These are phyloP conservation scores for Xylaria sp. DNA, from an alignment of 2,329 filamentous ascomycete genomes.

Conservation along the genomic window DNA sequence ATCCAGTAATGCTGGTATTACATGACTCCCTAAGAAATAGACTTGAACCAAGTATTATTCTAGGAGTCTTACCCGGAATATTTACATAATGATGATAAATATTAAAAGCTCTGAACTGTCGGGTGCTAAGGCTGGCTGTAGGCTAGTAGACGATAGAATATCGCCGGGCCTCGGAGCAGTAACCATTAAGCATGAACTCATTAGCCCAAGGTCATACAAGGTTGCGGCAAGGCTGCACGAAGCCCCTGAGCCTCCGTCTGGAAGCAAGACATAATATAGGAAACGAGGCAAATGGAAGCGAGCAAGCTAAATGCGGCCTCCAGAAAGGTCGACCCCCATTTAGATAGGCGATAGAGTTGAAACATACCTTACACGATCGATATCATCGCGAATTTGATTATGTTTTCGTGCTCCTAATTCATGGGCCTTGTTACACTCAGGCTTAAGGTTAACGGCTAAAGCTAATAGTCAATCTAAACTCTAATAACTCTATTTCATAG, in stretches of 20 bases:
- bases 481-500: too few relatives aligned
- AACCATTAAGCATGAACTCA: background rate
- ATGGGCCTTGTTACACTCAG: too few relatives aligned
- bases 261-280: background rate
- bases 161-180: background rate
- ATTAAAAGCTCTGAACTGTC: too few relatives aligned
- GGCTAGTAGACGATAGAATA: background rate
- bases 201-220: background rate
- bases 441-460: too few relatives aligned
- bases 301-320: background rate
- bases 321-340: background rate
- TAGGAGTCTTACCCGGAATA: background rate
- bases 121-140: too few relatives aligned
- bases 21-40: background rate
- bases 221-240: background rate
- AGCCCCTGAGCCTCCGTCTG: background rate
- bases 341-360: background rate
- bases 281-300: background rate
- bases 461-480: too few relatives aligned
- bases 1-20: background rate
- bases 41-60: background rate
- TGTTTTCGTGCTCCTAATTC: too few relatives aligned
- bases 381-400: background rate
- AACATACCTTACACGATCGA: background rate
- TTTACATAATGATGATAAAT: background rate